A percentile compares a stretch with the other conserved stretches of the same genome.
Conservation (phyloP, 192 early-diverging fungal species). For the Entomortierella chlamydospora region DNA sequence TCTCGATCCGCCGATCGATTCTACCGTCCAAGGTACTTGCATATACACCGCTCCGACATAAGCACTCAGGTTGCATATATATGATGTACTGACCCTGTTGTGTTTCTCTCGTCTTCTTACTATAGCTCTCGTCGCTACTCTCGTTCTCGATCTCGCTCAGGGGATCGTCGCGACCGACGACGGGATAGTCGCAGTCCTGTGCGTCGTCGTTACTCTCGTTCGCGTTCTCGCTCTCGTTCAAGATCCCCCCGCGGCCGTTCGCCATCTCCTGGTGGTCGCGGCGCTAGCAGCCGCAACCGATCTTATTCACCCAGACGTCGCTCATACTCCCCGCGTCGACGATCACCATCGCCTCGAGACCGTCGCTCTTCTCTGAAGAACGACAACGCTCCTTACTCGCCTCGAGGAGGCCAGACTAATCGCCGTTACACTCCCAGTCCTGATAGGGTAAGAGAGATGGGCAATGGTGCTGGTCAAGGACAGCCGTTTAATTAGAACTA, state of each 20-base stretch:
- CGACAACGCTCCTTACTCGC: not conserved
- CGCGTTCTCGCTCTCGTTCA: constrained; percentile 2
- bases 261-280: not conserved
- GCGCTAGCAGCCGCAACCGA: no score
- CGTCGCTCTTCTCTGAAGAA: constrained; percentile 1
- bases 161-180: constrained; percentile 23
- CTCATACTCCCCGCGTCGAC: not conserved
- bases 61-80: no score
- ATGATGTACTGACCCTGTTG: not conserved
- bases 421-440: not conserved
- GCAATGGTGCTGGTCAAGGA: no score
- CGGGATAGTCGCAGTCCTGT: constrained; percentile 31
- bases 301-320: not conserved
- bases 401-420: not conserved
- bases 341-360: constrained; percentile 24
- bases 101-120: not conserved
- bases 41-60: not conserved
- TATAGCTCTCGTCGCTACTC: constrained; percentile 4
- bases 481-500: no score
- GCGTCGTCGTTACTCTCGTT: constrained; percentile 13
- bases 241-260: constrained; percentile 17
- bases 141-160: constrained; percentile 30
- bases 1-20: not conserved
- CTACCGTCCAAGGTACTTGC: not conserved
- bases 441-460: not conserved